These are phyloP conservation scores for Geotrichum klebahnii DNA, from an alignment of 1,139 yeast species.

Conservation along the genomic window DNA sequence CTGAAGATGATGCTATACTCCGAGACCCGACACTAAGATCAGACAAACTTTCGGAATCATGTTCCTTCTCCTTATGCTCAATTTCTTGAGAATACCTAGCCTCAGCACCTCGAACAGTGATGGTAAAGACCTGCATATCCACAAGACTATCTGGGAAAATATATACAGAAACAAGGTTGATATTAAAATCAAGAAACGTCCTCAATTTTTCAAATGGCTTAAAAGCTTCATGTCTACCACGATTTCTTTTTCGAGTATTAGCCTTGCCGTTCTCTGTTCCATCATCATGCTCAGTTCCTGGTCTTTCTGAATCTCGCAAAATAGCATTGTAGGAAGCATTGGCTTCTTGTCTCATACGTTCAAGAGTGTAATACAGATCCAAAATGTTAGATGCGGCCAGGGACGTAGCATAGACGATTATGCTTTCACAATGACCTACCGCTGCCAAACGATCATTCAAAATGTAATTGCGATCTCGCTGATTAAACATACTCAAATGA, in stretches of 20 bases:
- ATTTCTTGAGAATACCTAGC: constrained; percentile 61
- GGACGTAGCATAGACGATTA: constrained; percentile 69
- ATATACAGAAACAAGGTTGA: constrained; percentile 56
- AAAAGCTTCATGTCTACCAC: neutral
- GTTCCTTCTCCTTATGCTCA: constrained; percentile 44
- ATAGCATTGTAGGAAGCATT: constrained; percentile 70
- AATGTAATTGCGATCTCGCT: constrained; percentile 48
- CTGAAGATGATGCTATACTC: constrained; percentile 8
- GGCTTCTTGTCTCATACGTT: constrained; percentile 70
- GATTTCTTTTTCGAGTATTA: constrained; percentile 10
- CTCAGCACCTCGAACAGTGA: constrained; percentile 55
- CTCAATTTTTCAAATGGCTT: constrained; percentile 34
- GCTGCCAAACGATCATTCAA: constrained; percentile 62
- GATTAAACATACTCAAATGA: constrained; percentile 62
- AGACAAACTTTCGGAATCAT: too few species aligned
- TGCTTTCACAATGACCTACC: constrained; percentile 51
- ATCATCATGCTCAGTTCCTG: constrained; percentile 15
- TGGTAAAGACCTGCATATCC: constrained; percentile 68
- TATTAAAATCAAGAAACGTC: constrained; percentile 59
- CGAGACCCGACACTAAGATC: constrained; percentile 46
- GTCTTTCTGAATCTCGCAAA: constrained; percentile 48
- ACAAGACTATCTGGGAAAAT: constrained; percentile 73
- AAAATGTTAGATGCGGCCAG: constrained; percentile 76
- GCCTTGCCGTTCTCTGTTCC: neutral
- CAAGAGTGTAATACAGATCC: constrained; percentile 69